Evolutionary conservation across 176 grass and related monocot genomes (phyloP).

Genomic region (Bolboschoenus planiculmis): DNA sequence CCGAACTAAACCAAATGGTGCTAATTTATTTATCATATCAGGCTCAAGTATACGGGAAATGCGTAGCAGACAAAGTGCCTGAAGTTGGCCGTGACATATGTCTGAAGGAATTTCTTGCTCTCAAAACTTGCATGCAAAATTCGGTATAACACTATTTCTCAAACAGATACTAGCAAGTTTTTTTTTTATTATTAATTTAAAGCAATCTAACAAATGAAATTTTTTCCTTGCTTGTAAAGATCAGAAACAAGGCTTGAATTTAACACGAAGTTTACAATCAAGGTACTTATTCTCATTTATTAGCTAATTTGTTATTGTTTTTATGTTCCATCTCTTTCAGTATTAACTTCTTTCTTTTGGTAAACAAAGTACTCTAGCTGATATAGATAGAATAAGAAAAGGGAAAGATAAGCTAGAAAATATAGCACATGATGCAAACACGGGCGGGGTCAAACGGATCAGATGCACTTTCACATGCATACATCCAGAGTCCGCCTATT

Average conservation of each 20-base stretch:
- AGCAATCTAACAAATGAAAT: neutral
- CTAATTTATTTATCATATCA: conserved; percentile 25
- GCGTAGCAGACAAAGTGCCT: conserved; percentile 59
- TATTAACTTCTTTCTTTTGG: conserved; percentile 20
- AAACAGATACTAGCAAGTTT: neutral
- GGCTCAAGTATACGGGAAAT: conserved; percentile 82
- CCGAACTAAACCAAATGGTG: neutral
- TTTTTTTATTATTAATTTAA: neutral
- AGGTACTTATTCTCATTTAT: neutral
- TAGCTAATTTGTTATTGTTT: neutral
- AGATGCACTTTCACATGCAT: conserved; percentile 72
- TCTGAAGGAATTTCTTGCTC: conserved; percentile 84
- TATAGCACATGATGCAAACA: conserved; percentile 18
- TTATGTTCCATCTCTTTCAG: conserved; percentile 21
- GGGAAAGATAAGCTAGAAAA: neutral
- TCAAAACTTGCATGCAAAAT: conserved; percentile 88
- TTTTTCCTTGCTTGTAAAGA: conserved; percentile 34
- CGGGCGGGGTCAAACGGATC: conserved; percentile 49
- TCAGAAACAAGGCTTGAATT: conserved; percentile 65
- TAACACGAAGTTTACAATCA: neutral
- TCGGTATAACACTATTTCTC: conserved; percentile 39
- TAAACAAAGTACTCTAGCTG: conserved; percentile 23
- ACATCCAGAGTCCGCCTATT: conserved; percentile 80
- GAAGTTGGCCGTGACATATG: conserved; percentile 91
- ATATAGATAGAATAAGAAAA: conserved; percentile 16